Evolutionary conservation across 495 filamentous ascomycete genomes (phyloP).

Genomic region (Xanthoparmelia taractica): DNA sequence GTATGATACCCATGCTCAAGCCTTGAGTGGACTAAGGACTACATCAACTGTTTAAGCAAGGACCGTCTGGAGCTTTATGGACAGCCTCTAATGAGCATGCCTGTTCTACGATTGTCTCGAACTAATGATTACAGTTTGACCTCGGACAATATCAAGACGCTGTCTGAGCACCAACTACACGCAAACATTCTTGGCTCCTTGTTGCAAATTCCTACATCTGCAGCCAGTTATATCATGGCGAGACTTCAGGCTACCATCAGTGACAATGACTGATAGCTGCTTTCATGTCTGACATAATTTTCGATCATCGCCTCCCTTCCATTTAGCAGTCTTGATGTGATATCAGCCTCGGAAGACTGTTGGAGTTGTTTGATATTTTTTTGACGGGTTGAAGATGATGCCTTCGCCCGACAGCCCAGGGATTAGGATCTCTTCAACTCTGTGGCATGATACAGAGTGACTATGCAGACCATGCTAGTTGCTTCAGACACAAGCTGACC

Average conservation of each 20-base stretch:
- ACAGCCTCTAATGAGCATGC: not conserved
- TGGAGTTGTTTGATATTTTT: too few relatives aligned
- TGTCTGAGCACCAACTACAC: not conserved
- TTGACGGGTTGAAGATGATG: too few relatives aligned
- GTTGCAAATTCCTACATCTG: not conserved
- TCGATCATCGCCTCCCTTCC: too few relatives aligned
- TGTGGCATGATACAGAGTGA: too few relatives aligned
- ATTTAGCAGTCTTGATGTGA: too few relatives aligned
- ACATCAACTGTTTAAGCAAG: not conserved
- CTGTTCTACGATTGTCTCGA: not conserved
- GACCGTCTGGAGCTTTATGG: not conserved
- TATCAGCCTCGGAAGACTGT: too few relatives aligned
- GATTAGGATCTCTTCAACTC: too few relatives aligned
- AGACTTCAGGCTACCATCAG: not conserved
- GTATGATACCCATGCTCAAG: slow-evolving; percentile 1
- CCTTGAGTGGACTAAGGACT: not conserved
- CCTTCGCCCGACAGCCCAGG: too few relatives aligned
- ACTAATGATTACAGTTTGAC: not conserved
- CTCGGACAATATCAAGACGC: not conserved
- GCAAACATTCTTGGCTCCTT: not conserved
- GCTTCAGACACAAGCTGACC: too few relatives aligned
- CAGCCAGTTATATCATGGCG: not conserved
- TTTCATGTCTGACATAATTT: not conserved
- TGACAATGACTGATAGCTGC: not conserved
- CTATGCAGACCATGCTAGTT: too few relatives aligned